Conservation (phyloP, 1,284 basidiomycete species). For the Ceratobasidium sp. region DNA sequence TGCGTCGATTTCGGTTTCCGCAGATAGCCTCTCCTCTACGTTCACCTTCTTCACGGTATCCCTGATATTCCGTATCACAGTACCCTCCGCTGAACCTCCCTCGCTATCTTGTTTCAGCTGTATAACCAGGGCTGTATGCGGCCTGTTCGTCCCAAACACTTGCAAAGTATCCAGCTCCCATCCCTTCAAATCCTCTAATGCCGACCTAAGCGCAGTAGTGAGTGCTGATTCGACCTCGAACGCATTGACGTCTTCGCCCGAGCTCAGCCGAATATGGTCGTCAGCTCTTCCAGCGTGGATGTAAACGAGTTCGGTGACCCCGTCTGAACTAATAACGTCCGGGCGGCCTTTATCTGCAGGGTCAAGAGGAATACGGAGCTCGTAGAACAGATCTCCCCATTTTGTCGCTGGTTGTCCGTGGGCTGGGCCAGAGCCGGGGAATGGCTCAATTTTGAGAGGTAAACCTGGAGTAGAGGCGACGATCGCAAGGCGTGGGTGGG, state of each 20-base stretch:
- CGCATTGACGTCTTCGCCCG: neutral
- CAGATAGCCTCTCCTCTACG: neutral
- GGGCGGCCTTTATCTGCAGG: neutral
- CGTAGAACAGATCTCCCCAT: conserved; percentile 10
- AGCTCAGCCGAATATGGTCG: neutral
- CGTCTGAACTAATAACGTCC: no score
- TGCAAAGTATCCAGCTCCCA: conserved; percentile 8
- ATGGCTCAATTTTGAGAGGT: conserved; percentile 15
- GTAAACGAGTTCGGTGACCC: conserved; percentile 3
- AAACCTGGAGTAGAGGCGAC: neutral
- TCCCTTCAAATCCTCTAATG: neutral
- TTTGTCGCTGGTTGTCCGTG: conserved; percentile 7
- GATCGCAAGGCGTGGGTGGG: neutral
- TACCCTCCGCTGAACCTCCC: neutral
- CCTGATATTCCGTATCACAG: neutral
- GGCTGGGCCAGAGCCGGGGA: conserved; percentile 2
- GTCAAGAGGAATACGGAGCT: neutral
- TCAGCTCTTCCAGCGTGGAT: neutral
- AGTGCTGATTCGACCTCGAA: neutral
- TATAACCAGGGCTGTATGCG: conserved; percentile 1
- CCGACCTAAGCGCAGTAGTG: neutral
- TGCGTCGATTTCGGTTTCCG: neutral
- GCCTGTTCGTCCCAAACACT: conserved; percentile 10
- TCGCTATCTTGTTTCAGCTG: neutral
- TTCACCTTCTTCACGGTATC: neutral